Evolutionary conservation across 78 protist genomes (phyloP).

Genomic region (Dictyostelium purpureum): DNA sequence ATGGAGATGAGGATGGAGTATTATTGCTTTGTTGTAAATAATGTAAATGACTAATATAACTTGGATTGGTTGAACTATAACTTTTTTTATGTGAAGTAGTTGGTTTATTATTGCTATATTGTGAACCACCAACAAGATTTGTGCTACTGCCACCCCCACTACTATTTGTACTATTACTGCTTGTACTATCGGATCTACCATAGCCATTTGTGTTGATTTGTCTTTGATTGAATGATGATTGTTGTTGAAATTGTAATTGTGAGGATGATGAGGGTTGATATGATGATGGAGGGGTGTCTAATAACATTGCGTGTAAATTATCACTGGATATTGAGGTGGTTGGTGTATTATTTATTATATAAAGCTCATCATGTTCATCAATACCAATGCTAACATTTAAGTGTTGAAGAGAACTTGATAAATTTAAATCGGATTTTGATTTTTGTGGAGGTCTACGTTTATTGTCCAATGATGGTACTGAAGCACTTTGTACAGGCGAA

Average conservation of each 20-base stretch:
- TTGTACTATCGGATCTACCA: neutral
- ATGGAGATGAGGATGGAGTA: neutral
- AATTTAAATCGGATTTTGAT: conserved; percentile 55
- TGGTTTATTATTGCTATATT: conserved; percentile 7
- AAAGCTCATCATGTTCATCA: neutral
- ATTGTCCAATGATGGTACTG: conserved; percentile 14
- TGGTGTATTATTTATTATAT: neutral
- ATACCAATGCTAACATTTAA: neutral
- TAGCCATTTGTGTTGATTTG: neutral
- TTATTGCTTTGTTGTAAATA: neutral
- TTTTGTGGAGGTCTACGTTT: conserved; percentile 58
- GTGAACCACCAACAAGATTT: neutral
- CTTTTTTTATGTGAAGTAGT: neutral
- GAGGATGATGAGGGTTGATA: neutral
- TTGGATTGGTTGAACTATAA: neutral
- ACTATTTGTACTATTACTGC: neutral
- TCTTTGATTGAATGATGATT: conserved; percentile 4
- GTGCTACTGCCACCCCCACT: neutral
- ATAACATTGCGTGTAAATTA: neutral
- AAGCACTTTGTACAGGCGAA: conserved; percentile 11
- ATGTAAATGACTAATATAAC: conserved; percentile 34
- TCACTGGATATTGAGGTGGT: conserved; percentile 2
- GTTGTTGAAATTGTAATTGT: neutral
- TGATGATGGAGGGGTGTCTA: neutral
- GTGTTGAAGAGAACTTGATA: neutral